Conservation (phyloP, 1,139 yeast species). For the Scheffersomyces segobiensis region DNA sequence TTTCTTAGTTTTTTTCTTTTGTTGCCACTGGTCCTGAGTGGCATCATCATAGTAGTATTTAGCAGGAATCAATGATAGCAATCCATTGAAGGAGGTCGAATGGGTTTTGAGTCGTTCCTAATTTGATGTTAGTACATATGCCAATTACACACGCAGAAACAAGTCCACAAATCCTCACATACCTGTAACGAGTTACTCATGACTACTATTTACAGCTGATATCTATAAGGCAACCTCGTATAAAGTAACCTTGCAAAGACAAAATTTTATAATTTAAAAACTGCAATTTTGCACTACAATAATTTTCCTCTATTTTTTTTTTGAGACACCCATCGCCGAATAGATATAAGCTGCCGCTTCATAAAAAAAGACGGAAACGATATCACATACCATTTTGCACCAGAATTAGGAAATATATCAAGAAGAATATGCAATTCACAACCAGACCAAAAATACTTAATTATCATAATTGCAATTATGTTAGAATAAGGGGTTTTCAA, state of each 20-base stretch:
- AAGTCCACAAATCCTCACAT: slow-evolving; percentile 22
- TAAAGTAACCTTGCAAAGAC: neutral
- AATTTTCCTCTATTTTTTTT: neutral
- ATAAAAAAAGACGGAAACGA: no score
- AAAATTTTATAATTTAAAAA: no score
- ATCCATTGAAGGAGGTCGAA: slow-evolving; percentile 86
- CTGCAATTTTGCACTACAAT: neutral
- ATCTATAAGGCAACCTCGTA: neutral
- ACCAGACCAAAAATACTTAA: neutral
- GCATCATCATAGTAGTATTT: slow-evolving; percentile 84
- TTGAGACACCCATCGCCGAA: neutral
- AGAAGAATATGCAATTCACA: neutral
- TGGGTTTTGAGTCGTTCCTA: slow-evolving; percentile 83
- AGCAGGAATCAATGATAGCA: slow-evolving; percentile 89
- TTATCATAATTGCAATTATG: no score
- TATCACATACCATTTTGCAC: neutral
- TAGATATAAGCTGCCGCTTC: no score
- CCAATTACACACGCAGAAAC: neutral
- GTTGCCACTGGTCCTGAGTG: slow-evolving; percentile 85
- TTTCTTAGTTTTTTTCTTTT: slow-evolving; percentile 70
- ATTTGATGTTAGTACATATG: slow-evolving; percentile 26
- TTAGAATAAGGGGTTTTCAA: neutral
- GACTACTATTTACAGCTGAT: slow-evolving; percentile 1
- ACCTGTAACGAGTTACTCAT: slow-evolving; percentile 55
- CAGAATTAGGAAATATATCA: neutral